phyloP scores from a whole-genome alignment of 352 stramenopile genomes.

The Blastocystis sp. region DNA sequence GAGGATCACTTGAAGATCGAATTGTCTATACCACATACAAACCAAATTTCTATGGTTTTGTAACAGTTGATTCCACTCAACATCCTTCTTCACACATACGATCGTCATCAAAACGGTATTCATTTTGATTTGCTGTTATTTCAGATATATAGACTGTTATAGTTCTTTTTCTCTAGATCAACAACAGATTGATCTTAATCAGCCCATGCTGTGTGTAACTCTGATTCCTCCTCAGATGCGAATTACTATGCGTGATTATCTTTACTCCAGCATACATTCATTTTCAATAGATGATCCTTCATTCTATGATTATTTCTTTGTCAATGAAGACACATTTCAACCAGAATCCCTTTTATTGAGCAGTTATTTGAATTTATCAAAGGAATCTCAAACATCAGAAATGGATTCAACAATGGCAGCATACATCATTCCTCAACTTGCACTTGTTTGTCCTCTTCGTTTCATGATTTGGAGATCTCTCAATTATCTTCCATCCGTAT shows the following conservation, averaged over 20 bases:
- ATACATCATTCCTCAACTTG: slow-evolving; percentile 14
- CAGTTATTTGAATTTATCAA: not conserved
- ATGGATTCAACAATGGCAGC: not conserved
- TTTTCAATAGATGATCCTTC: not conserved
- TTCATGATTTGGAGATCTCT: not conserved
- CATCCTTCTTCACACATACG: not conserved
- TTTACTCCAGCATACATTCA: not conserved
- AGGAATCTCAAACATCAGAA: not conserved
- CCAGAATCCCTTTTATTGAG: not conserved
- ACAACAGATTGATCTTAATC: not conserved
- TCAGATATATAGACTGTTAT: not conserved
- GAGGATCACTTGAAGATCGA: not conserved
- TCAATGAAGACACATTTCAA: not conserved
- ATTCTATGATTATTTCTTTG: not conserved
- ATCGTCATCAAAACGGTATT: not conserved
- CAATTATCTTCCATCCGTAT: not conserved
- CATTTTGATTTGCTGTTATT: not conserved
- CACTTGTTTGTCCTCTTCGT: not conserved
- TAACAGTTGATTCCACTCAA: not conserved
- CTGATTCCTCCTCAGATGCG: not conserved
- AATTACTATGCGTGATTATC: not conserved
- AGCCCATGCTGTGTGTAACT: not conserved
- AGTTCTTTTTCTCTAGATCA: not conserved
- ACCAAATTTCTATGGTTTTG: not conserved
- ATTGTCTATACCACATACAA: slow-evolving; percentile 43